phyloP scores from a whole-genome alignment of 2,329 filamentous ascomycete genomes.

The Penicillium frequentans region DNA sequence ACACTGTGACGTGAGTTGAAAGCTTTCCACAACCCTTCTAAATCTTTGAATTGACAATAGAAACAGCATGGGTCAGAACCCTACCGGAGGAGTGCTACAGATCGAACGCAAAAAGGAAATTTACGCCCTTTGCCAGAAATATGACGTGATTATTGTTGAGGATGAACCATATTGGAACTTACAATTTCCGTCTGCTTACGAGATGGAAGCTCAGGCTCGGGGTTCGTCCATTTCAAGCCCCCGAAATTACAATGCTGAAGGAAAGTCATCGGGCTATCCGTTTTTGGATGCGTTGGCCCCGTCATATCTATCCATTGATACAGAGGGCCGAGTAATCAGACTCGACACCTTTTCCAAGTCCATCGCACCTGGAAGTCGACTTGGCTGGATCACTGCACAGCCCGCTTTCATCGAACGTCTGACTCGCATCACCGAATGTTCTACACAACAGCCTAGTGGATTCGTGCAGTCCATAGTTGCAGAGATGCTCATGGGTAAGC shows the following conservation, averaged over 20 bases:
- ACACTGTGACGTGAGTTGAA: slow-evolving; percentile 76
- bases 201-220: slow-evolving; percentile 35
- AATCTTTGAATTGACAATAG: not conserved
- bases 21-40: not conserved
- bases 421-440: slow-evolving; percentile 70
- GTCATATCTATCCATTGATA: slow-evolving; percentile 78
- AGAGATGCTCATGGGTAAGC: slow-evolving; percentile 65
- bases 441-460: slow-evolving; percentile 81
- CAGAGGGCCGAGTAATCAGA: slow-evolving; percentile 82
- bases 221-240: slow-evolving; percentile 29
- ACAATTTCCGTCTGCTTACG: slow-evolving; percentile 74
- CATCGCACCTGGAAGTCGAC: slow-evolving; percentile 80
- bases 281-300: slow-evolving; percentile 84
- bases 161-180: slow-evolving; percentile 97
- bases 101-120: slow-evolving; percentile 73
- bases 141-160: slow-evolving; percentile 87
- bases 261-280: slow-evolving; percentile 64
- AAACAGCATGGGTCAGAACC: slow-evolving; percentile 80
- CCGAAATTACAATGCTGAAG: slow-evolving; percentile 43
- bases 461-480: slow-evolving; percentile 80
- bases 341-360: slow-evolving; percentile 95
- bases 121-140: slow-evolving; percentile 77
- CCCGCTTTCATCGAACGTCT: slow-evolving; percentile 75
- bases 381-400: slow-evolving; percentile 89
- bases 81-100: slow-evolving; percentile 74